phyloP scores from a whole-genome alignment of 208 protist genomes.

The Trypanosoma conorhini region DNA sequence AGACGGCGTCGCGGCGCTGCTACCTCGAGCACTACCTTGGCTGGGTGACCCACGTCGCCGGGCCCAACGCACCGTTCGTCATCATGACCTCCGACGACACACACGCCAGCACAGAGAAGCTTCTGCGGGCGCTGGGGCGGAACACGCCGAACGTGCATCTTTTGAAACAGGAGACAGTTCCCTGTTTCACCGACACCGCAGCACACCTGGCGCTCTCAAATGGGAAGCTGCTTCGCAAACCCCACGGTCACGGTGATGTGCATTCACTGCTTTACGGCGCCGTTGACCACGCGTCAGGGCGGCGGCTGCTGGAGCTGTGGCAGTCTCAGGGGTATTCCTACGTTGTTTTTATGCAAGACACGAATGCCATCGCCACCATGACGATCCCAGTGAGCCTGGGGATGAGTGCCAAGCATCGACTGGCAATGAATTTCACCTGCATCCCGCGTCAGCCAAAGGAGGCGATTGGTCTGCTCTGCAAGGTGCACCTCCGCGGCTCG shows the following conservation, averaged over 20 bases:
- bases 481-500: slow-evolving; percentile 14
- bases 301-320: slow-evolving; percentile 52
- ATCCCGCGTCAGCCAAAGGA: slow-evolving; percentile 86
- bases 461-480: slow-evolving; percentile 75
- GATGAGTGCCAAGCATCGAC: slow-evolving; percentile 49
- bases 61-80: slow-evolving; percentile 69
- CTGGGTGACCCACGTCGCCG: slow-evolving; percentile 52
- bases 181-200: slow-evolving; percentile 77
- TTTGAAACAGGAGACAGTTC: slow-evolving; percentile 91
- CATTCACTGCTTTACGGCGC: slow-evolving; percentile 83
- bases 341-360: slow-evolving; percentile 95
- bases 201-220: slow-evolving; percentile 67
- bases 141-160: slow-evolving; percentile 68
- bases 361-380: slow-evolving; percentile 74
- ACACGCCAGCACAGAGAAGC: slow-evolving; percentile 69
- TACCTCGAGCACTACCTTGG: slow-evolving; percentile 87
- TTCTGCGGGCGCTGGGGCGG: slow-evolving; percentile 62
- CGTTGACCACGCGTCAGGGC: slow-evolving; percentile 24
- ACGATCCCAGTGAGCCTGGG: slow-evolving; percentile 84
- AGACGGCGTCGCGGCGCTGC: slow-evolving; percentile 71
- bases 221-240: slow-evolving; percentile 80
- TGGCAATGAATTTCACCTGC: slow-evolving; percentile 92
- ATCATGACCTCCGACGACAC: slow-evolving; percentile 96
- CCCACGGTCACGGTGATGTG: slow-evolving; percentile 95
- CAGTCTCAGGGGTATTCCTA: slow-evolving; percentile 53